These are phyloP conservation scores for Fusarium verrucosum DNA, from an alignment of 2,329 filamentous ascomycete genomes.

Conservation along the genomic window DNA sequence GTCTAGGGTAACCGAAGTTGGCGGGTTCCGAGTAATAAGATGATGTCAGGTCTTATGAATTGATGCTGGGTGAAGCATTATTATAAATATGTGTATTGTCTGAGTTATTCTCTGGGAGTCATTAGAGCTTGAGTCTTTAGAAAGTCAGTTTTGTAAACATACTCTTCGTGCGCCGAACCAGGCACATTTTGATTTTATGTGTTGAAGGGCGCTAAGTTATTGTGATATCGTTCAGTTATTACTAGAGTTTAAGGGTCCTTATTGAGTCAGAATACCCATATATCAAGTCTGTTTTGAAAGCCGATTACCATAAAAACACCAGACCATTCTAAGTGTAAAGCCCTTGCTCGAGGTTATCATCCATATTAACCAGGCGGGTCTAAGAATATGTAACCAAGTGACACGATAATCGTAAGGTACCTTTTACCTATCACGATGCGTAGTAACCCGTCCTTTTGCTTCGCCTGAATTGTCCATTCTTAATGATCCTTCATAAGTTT, in stretches of 20 bases:
- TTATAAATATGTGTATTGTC: no score
- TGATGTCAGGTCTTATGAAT: no score
- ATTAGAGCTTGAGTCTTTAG: no score
- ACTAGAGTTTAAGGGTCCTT: background rate
- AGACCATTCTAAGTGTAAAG: background rate
- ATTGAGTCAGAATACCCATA: background rate
- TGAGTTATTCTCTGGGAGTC: background rate
- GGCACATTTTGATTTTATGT: no score
- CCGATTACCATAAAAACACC: background rate
- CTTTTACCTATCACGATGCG: background rate
- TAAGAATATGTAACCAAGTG: background rate
- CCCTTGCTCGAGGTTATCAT: background rate
- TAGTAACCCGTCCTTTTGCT: background rate
- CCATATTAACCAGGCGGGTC: background rate
- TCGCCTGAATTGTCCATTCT: background rate
- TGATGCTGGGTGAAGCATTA: background rate
- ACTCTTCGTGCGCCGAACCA: no score
- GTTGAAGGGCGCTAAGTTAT: no score
- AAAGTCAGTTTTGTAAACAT: no score
- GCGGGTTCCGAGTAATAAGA: background rate
- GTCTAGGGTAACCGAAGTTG: slow-evolving; percentile 28
- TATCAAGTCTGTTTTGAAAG: background rate
- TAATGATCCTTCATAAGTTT: slow-evolving; percentile 9
- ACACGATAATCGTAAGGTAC: background rate
- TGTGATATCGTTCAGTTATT: background rate